Percentiles rank a stretch among this genome's conserved stretches.
These are phyloP conservation scores for Neopestalotiopsis sp. DNA, from an alignment of 2,329 filamentous ascomycete species.

Conservation along the genomic window DNA sequence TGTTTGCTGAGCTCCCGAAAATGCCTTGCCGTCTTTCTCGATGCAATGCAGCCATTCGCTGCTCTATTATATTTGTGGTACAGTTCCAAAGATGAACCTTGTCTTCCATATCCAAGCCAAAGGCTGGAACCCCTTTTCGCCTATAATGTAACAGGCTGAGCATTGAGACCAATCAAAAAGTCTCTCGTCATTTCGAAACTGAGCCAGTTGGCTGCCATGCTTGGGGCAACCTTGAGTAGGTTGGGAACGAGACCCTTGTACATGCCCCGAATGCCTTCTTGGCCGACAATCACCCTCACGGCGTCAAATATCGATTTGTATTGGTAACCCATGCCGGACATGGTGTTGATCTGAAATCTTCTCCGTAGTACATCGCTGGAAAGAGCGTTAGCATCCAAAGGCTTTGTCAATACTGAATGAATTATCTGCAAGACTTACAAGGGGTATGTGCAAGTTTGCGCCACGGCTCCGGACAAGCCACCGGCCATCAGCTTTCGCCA, in stretches of 20 bases:
- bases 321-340: slow-evolving; percentile 97
- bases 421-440: slow-evolving; percentile 68
- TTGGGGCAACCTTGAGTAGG: slow-evolving; percentile 93
- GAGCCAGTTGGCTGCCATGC: slow-evolving; percentile 98
- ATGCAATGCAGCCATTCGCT: slow-evolving; percentile 15
- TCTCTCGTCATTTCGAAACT: slow-evolving; percentile 95
- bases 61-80: slow-evolving; percentile 17
- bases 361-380: slow-evolving; percentile 85
- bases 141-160: slow-evolving; percentile 33
- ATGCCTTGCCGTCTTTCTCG: slow-evolving; percentile 7
- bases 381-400: background rate
- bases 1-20: background rate
- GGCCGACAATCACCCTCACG: slow-evolving; percentile 76
- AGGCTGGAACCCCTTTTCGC: background rate
- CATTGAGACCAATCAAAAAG: slow-evolving; percentile 71
- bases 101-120: slow-evolving; percentile 10
- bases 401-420: background rate
- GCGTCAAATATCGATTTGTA: slow-evolving; percentile 90
- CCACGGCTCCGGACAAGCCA: slow-evolving; percentile 92
- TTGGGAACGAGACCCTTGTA: slow-evolving; percentile 98
- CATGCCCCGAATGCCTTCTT: slow-evolving; percentile 84
- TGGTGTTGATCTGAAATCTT: slow-evolving; percentile 98
- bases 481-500: slow-evolving; percentile 85
- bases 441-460: slow-evolving; percentile 97
- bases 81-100: background rate